Percentiles rank a stretch among this genome's conserved stretches.
Evolutionary conservation across 139 green algal species (phyloP).

Genomic region (Coccomyxa sp.): DNA sequence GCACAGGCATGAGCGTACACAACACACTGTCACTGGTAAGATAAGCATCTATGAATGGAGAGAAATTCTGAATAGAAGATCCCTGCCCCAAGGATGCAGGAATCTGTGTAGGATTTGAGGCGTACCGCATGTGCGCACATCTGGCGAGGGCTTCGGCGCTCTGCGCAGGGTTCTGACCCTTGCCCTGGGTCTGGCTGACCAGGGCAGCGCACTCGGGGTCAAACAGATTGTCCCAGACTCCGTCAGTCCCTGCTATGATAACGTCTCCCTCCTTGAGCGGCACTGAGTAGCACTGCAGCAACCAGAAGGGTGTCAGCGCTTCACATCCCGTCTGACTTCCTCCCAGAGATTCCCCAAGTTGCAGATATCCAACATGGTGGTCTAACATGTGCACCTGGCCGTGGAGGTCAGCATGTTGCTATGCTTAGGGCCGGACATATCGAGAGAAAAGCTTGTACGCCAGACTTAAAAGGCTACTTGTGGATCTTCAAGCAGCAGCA

Average conservation of each 20-base stretch:
- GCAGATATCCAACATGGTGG: background rate
- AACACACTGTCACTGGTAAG: background rate
- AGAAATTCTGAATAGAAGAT: no score
- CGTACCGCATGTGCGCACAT: conserved; percentile 33
- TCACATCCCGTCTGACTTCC: no score
- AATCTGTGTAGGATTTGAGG: no score
- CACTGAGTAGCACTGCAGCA: conserved; percentile 46
- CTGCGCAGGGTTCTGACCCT: conserved; percentile 30
- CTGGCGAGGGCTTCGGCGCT: conserved; percentile 44
- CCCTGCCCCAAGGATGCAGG: no score
- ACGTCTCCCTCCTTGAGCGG: conserved; percentile 79
- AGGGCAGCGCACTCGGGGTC: conserved; percentile 73
- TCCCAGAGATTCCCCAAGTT: no score
- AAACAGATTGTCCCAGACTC: conserved; percentile 98
- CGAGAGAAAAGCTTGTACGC: no score
- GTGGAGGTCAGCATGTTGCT: no score
- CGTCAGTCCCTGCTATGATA: conserved; percentile 88
- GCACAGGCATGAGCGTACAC: background rate
- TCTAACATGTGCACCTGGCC: background rate
- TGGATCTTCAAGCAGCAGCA: no score
- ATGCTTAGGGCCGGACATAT: no score
- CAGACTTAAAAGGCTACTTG: no score
- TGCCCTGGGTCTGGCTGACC: conserved; percentile 20
- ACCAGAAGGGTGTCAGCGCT: no score
- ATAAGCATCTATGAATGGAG: background rate